Evolutionary conservation across 2,329 filamentous ascomycete species (phyloP).

Genomic region (Verticillium klebahnii): DNA sequence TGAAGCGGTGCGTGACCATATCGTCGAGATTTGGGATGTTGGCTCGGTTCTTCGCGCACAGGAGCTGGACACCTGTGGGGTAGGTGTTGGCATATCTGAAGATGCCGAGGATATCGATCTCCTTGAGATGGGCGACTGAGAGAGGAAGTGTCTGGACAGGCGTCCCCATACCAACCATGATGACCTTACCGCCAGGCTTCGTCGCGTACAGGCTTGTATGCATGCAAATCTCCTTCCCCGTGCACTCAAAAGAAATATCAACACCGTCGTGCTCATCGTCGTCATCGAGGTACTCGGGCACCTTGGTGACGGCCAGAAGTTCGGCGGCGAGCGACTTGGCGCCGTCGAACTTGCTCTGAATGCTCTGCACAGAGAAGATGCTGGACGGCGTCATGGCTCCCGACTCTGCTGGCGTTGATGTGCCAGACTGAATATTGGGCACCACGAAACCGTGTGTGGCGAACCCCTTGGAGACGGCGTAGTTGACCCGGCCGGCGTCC

Average conservation of each 20-base stretch:
- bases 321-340: conserved; percentile 46
- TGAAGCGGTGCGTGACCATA: conserved; percentile 70
- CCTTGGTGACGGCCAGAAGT: conserved; percentile 37
- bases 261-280: conserved; percentile 56
- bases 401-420: conserved; percentile 39
- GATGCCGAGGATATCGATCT: conserved; percentile 74
- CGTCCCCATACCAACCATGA: conserved; percentile 77
- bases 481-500: conserved; percentile 53
- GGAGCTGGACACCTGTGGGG: conserved; percentile 60
- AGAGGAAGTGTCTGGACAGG: conserved; percentile 71
- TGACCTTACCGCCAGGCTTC: conserved; percentile 63
- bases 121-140: conserved; percentile 66
- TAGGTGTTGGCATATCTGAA: conserved; percentile 74
- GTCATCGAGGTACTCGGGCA: conserved; percentile 20
- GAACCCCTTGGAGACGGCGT: conserved; percentile 54
- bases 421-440: conserved; percentile 36
- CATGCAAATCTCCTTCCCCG: conserved; percentile 70
- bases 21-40: conserved; percentile 59
- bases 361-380: conserved; percentile 39
- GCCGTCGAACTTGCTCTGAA: conserved; percentile 44
- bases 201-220: conserved; percentile 72
- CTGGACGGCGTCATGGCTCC: conserved; percentile 39
- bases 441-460: conserved; percentile 56
- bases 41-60: conserved; percentile 40
- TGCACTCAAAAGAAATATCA: conserved; percentile 71